These are phyloP conservation scores for Penicillium steckii DNA, from an alignment of 495 filamentous ascomycete genomes.

Conservation along the genomic window DNA sequence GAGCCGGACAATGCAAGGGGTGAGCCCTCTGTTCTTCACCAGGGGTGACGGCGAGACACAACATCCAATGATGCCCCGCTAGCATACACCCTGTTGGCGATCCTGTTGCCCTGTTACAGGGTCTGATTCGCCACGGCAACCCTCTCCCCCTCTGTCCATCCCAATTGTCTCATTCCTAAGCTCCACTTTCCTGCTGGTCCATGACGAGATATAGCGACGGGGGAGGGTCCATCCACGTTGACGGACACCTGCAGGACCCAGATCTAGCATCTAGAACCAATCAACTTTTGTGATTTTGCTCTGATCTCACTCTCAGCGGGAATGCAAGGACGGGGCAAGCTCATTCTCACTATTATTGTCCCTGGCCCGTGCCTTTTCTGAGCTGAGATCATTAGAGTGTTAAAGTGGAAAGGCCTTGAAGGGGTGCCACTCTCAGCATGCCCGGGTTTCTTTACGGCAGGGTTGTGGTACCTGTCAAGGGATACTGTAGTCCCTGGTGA, in stretches of 20 bases:
- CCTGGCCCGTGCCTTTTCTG: constrained; percentile 25
- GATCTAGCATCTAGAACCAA: constrained; percentile 20
- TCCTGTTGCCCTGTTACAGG: constrained; percentile 27
- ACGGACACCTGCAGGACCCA: constrained; percentile 22
- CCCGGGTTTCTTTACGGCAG: constrained; percentile 23
- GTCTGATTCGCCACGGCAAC: constrained; percentile 23
- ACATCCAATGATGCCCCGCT: constrained; percentile 29
- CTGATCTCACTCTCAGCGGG: constrained; percentile 20
- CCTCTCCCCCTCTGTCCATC: constrained; percentile 17
- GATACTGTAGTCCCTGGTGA: constrained; percentile 22
- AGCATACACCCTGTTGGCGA: constrained; percentile 23
- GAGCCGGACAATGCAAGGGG: constrained; percentile 17
- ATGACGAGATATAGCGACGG: constrained; percentile 22
- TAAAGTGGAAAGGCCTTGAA: constrained; percentile 12
- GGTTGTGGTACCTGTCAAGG: constrained; percentile 28
- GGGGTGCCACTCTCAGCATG: constrained; percentile 19
- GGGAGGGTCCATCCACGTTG: constrained; percentile 26
- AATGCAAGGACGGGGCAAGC: constrained; percentile 30
- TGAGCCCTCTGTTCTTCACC: constrained; percentile 5
- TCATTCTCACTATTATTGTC: constrained; percentile 30
- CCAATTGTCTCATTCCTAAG: constrained; percentile 31
- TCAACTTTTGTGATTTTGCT: constrained; percentile 4
- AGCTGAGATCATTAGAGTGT: constrained; percentile 19
- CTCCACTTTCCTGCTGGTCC: constrained; percentile 14
- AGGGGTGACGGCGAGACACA: constrained; percentile 31